Conservation (phyloP, 306 rosid species). For the Pueraria montana region DNA sequence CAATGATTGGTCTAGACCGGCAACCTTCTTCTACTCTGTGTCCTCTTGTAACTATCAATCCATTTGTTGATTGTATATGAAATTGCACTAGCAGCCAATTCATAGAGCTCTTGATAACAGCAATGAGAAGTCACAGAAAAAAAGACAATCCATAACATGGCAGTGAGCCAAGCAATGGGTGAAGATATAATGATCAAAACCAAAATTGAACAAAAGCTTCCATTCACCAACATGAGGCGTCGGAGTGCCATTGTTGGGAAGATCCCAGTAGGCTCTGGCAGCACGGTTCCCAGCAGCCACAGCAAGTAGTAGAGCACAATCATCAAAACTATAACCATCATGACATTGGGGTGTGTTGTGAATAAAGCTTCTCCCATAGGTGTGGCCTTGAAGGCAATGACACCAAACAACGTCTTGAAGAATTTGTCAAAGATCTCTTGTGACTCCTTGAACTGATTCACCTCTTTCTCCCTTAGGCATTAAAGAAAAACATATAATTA, state of each 20-base stretch:
- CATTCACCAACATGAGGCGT: not conserved
- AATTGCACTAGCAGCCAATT: too few species aligned
- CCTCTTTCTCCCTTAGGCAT: conserved; percentile 3
- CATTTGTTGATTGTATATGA: too few species aligned
- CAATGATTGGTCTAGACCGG: too few species aligned
- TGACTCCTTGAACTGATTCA: not conserved
- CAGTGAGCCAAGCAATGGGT: not conserved
- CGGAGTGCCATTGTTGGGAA: not conserved
- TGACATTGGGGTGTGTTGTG: not conserved
- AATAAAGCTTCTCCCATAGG: not conserved
- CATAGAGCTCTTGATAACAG: too few species aligned
- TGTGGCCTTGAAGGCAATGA: conserved; percentile 11
- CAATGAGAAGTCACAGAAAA: too few species aligned
- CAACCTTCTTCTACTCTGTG: too few species aligned
- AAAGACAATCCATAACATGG: not conserved
- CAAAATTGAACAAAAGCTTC: not conserved
- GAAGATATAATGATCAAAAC: not conserved
- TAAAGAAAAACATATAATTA: too few species aligned
- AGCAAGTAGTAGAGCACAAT: conserved; percentile 23
- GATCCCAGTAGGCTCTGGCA: not conserved
- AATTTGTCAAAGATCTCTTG: not conserved
- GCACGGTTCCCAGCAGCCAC: not conserved
- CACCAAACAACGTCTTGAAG: not conserved
- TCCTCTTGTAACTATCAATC: too few species aligned
- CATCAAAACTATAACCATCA: not conserved